Conservation (phyloP, 495 filamentous ascomycete species). For the Talaromyces liani region DNA sequence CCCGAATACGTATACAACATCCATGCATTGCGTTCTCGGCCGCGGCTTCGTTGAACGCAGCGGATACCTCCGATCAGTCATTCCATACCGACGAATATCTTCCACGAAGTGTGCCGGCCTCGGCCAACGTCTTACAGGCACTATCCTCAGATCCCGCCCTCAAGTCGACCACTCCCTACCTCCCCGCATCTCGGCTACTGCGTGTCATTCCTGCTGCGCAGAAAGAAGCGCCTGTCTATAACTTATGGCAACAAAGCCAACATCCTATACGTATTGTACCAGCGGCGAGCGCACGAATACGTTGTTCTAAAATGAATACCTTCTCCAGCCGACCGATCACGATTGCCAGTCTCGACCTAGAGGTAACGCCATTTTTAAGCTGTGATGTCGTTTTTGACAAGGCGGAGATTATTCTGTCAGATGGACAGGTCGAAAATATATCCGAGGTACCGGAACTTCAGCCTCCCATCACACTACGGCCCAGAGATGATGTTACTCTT, state of each 20-base stretch:
- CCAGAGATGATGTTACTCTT: slow-evolving; percentile 78
- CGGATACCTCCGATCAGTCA: slow-evolving; percentile 40
- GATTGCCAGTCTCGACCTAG: slow-evolving; percentile 77
- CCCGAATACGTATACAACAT: slow-evolving; percentile 69
- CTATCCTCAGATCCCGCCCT: slow-evolving; percentile 64
- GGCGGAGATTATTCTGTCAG: slow-evolving; percentile 56
- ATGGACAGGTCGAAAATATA: slow-evolving; percentile 63
- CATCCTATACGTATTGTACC: slow-evolving; percentile 68
- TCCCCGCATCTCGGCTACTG: slow-evolving; percentile 74
- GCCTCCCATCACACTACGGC: slow-evolving; percentile 62
- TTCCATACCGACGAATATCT: slow-evolving; percentile 64
- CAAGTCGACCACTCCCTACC: slow-evolving; percentile 56
- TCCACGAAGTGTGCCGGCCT: slow-evolving; percentile 64
- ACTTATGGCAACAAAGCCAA: slow-evolving; percentile 51
- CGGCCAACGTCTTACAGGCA: slow-evolving; percentile 74
- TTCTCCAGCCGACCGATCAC: slow-evolving; percentile 57
- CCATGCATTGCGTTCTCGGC: slow-evolving; percentile 70
- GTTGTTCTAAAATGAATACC: slow-evolving; percentile 67
- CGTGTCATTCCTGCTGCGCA: slow-evolving; percentile 62
- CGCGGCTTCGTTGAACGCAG: slow-evolving; percentile 58
- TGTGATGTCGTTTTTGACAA: slow-evolving; percentile 63
- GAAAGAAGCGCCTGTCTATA: slow-evolving; percentile 53
- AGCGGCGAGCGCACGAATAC: slow-evolving; percentile 73
- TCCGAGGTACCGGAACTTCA: slow-evolving; percentile 47
- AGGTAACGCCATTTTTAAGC: slow-evolving; percentile 75